These are phyloP conservation scores for Geotrichum histeridarum DNA, from an alignment of 1,139 yeast species.

Conservation along the genomic window DNA sequence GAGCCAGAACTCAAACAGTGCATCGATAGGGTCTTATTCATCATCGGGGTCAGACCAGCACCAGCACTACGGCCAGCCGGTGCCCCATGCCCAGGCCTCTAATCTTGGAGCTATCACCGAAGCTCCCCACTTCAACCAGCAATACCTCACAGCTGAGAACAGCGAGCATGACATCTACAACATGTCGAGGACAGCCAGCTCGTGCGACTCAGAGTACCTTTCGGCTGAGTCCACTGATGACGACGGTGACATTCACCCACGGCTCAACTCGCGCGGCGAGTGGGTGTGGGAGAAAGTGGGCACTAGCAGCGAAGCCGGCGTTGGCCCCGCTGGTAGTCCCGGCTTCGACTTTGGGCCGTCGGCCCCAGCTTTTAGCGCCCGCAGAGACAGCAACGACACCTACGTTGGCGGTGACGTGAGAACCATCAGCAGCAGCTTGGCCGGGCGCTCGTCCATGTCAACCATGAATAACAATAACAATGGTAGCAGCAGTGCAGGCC, in stretches of 20 bases:
- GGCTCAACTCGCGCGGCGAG: constrained; percentile 35
- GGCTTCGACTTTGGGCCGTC: constrained; percentile 8
- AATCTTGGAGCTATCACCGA: constrained; percentile 13
- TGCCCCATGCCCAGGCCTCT: constrained; percentile 14
- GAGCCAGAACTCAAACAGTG: constrained; percentile 8
- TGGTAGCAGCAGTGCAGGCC: background rate
- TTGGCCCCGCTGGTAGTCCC: background rate
- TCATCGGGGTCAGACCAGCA: constrained; percentile 17
- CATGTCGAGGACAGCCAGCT: constrained; percentile 27
- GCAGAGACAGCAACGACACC: constrained; percentile 2
- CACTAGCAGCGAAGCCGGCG: too few species aligned
- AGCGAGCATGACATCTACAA: constrained; percentile 17
- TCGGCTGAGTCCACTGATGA: constrained; percentile 22
- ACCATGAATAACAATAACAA: background rate
- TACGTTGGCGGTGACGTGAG: constrained; percentile 4
- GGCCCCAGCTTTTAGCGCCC: background rate
- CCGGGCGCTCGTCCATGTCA: background rate
- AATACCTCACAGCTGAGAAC: constrained; percentile 21
- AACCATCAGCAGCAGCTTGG: constrained; percentile 7
- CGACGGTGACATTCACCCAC: constrained; percentile 31
- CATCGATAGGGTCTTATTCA: constrained; percentile 19
- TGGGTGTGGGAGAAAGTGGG: constrained; percentile 32
- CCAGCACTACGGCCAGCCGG: constrained; percentile 10
- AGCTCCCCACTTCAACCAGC: constrained; percentile 5
- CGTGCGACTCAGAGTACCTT: constrained; percentile 22